These are phyloP conservation scores for Boletellus sp. DNA, from an alignment of 1,284 basidiomycete genomes.

Conservation along the genomic window DNA sequence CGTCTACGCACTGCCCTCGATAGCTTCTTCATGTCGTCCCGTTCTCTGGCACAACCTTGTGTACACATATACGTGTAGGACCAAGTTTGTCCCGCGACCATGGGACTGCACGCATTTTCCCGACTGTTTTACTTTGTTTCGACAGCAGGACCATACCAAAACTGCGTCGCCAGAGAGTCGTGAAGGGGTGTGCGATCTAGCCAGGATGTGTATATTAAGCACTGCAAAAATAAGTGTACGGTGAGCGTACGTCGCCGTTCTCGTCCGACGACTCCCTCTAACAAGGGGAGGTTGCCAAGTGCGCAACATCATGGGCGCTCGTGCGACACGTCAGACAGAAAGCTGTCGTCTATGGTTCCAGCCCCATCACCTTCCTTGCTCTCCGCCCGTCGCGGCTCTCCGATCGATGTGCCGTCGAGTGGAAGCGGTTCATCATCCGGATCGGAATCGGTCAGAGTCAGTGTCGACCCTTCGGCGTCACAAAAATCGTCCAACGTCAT, in stretches of 20 bases:
- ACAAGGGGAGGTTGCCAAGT: background rate
- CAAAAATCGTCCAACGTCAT: constrained; percentile 71
- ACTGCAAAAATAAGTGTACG: constrained; percentile 1
- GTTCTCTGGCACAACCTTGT: too few relatives aligned
- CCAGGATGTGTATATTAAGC: background rate
- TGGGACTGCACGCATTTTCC: too few relatives aligned
- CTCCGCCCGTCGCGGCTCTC: constrained; percentile 1
- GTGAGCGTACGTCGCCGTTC: background rate
- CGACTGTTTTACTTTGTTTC: too few relatives aligned
- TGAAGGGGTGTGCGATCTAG: background rate
- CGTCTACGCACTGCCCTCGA: too few relatives aligned
- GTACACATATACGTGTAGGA: too few relatives aligned
- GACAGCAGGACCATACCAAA: too few relatives aligned
- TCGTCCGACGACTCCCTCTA: background rate
- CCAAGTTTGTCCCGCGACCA: too few relatives aligned
- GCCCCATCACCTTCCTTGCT: background rate
- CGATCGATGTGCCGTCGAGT: background rate
- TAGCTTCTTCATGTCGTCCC: background rate
- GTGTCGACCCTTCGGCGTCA: constrained; percentile 49
- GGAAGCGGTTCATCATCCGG: constrained; percentile 29
- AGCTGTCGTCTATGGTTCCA: background rate
- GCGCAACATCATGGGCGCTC: constrained; percentile 9
- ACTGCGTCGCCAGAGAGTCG: background rate
- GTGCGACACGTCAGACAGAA: background rate
- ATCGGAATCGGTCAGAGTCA: constrained; percentile 26